These are phyloP conservation scores for Stephania japonica DNA, from an alignment of 164 flowering plant genomes.

Conservation along the genomic window DNA sequence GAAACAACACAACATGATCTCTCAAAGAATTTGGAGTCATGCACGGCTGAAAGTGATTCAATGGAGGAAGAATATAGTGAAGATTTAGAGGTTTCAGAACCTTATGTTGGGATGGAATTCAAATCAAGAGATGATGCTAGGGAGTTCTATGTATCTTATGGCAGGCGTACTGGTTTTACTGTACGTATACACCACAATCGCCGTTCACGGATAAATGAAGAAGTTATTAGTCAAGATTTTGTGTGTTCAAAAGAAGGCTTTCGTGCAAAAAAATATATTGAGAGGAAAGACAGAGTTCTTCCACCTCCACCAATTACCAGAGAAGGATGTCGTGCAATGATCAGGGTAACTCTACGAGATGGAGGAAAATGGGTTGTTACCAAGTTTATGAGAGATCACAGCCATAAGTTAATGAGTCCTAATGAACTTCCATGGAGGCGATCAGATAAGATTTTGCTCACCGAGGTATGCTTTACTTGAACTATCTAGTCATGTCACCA, in stretches of 20 bases:
- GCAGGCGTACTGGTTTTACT: slow-evolving; percentile 38
- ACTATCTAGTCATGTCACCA: not conserved
- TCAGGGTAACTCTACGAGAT: slow-evolving; percentile 32
- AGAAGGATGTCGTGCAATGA: slow-evolving; percentile 46
- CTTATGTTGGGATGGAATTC: slow-evolving; percentile 43
- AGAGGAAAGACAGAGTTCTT: slow-evolving; percentile 40
- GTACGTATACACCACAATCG: slow-evolving; percentile 39
- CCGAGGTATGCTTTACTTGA: slow-evolving; percentile 30
- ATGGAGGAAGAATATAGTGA: slow-evolving; percentile 9
- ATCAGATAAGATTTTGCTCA: slow-evolving; percentile 28
- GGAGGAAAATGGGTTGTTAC: slow-evolving; percentile 38
- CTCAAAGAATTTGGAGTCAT: slow-evolving; percentile 18
- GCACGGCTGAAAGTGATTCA: slow-evolving; percentile 17
- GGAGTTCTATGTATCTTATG: slow-evolving; percentile 40
- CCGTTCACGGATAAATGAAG: slow-evolving; percentile 34
- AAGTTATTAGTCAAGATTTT: slow-evolving; percentile 48
- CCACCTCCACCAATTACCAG: slow-evolving; percentile 47
- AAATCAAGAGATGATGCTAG: slow-evolving; percentile 41
- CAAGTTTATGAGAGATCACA: slow-evolving; percentile 35
- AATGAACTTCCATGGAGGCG: slow-evolving; percentile 39
- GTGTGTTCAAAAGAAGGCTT: slow-evolving; percentile 53
- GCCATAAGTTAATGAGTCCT: slow-evolving; percentile 35
- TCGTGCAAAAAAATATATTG: slow-evolving; percentile 35
- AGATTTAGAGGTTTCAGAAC: slow-evolving; percentile 23
- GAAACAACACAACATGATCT: slow-evolving; percentile 25